Conservation (phyloP, 2,329 filamentous ascomycete genomes). For the Aschersonia sp. region DNA sequence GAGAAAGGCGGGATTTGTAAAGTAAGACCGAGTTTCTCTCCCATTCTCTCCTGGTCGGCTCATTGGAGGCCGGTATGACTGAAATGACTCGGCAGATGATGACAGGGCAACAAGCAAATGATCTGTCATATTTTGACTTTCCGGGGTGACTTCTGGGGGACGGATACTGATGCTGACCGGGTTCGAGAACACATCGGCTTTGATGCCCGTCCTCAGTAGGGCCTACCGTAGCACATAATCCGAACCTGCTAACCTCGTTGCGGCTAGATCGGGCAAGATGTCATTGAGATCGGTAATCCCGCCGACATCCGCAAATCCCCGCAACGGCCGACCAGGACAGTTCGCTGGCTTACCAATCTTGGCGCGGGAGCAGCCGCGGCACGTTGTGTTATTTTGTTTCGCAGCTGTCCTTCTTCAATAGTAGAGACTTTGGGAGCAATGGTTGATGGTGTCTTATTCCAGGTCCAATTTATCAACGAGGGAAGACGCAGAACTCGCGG, state of each 20-base stretch:
- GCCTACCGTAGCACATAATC: not conserved
- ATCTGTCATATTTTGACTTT: too few species aligned
- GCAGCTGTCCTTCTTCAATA: too few species aligned
- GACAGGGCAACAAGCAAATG: too few species aligned
- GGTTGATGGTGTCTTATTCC: too few species aligned
- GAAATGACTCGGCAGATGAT: not conserved
- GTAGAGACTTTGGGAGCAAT: too few species aligned
- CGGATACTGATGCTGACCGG: not conserved
- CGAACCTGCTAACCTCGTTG: too few species aligned
- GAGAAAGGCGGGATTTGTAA: not conserved
- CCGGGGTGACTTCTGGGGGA: too few species aligned
- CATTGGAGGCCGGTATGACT: not conserved
- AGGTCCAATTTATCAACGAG: too few species aligned
- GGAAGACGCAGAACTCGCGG: too few species aligned
- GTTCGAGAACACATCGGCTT: not conserved
- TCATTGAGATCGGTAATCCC: not conserved
- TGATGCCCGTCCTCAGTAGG: not conserved
- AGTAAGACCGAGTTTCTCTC: too few species aligned
- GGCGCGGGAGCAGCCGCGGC: not conserved
- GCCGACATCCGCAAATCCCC: not conserved
- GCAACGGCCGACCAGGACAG: not conserved
- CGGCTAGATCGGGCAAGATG: not conserved
- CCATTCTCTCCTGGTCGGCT: too few species aligned
- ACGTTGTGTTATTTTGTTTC: too few species aligned
- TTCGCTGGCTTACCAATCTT: not conserved